Evolutionary conservation across 441 rosid genomes (phyloP), one percentile per base, ranked within the genome.

Genomic region (Brassica balearica): DNA sequence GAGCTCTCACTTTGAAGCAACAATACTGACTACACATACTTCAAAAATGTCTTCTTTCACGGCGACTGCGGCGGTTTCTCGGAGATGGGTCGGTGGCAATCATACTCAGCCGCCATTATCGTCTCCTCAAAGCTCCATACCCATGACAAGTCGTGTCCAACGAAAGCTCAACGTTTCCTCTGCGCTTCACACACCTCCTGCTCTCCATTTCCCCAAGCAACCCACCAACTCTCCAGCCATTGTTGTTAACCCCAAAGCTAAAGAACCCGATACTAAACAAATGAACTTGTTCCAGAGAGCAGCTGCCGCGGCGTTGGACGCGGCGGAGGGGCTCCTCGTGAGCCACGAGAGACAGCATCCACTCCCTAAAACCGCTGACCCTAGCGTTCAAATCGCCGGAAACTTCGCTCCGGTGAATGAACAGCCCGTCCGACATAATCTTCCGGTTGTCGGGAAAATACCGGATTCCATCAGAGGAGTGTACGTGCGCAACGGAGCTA

Each of bases 401-500:
- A 90, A 90, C 68, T 90, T 87, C 36, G 87, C 91, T 60, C 95
- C 95, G 23, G 95, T 90, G 1, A 78, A 87, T 3, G 89, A 89
- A 63, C 89, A 86, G 19, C 84, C 93, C 0, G 86, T 89, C 38
- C 80, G 61, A 0, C 83, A 70, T 6, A 27, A 74, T 12, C 86
- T 91, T 8, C 86, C 91, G 27, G 85, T 89, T 22, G 34, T 74
- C 48, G 96, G 96, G 0, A 78, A 71, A 58, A 84, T 91, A 58
- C 92, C 95, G 0, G 85, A 83, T 7, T 76, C 83, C 22, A 87
- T 91, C 6, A 73, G 76, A 22, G 96, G 96, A 2, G 91, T 87
- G 41, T 91, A 89, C 46, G 83, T 87, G 4, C 59, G 96, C 8
- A 91, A 91, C 86, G 96, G 96, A 48, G 96, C 93, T 6, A 91